A percentile compares a stretch with the other conserved stretches of the same genome.
These are phyloP conservation scores for Pyronema domesticum DNA, from an alignment of 495 filamentous ascomycete species.

Conservation along the genomic window DNA sequence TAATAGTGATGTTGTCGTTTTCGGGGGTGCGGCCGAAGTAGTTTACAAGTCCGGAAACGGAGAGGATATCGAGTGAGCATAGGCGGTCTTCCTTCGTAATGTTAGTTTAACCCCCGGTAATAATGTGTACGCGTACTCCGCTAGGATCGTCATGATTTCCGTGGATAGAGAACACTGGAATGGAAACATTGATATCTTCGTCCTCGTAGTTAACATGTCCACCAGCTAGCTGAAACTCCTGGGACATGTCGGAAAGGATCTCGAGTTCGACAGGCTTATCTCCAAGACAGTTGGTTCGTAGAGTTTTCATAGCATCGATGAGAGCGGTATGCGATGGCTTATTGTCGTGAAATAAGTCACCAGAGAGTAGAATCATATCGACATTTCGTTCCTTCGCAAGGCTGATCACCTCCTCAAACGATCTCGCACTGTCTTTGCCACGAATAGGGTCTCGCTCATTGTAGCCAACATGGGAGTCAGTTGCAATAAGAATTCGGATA, in stretches of 20 bases:
- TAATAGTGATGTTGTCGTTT: conserved; percentile 77
- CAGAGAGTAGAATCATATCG: conserved; percentile 89
- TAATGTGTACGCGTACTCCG: conserved; percentile 29
- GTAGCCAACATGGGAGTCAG: conserved; percentile 94
- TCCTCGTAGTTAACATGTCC: conserved; percentile 96
- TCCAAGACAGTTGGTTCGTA: conserved; percentile 83
- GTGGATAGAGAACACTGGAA: conserved; percentile 95
- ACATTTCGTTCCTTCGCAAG: conserved; percentile 73
- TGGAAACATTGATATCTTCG: conserved; percentile 90
- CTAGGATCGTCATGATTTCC: conserved; percentile 97
- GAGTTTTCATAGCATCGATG: conserved; percentile 89
- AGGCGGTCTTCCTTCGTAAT: conserved; percentile 54
- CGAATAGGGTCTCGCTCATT: conserved; percentile 84
- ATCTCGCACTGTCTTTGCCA: conserved; percentile 91
- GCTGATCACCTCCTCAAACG: conserved; percentile 89
- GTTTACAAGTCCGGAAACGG: conserved; percentile 79
- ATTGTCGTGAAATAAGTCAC: conserved; percentile 96
- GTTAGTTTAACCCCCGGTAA: background rate
- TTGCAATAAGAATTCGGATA: conserved; percentile 84
- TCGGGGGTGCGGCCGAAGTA: conserved; percentile 88
- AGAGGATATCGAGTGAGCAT: conserved; percentile 77
- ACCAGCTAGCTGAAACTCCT: conserved; percentile 69
- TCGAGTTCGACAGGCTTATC: conserved; percentile 92
- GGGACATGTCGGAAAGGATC: conserved; percentile 78
- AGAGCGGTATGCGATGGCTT: conserved; percentile 90